Conservation (phyloP, 805 yeast genomes). For the Zygotorulaspora chibaensis region DNA sequence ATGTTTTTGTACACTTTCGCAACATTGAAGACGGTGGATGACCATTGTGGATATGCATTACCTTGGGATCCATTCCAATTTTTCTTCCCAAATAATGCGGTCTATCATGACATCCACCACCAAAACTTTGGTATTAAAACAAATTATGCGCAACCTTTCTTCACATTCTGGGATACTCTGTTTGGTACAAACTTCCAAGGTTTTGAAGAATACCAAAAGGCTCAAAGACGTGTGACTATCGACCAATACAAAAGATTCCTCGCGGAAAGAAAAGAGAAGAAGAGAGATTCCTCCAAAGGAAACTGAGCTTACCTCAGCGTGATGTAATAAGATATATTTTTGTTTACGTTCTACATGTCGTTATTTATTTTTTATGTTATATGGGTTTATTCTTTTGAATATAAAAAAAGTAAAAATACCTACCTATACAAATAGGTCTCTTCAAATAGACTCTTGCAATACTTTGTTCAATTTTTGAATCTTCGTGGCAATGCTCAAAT, state of each 20-base stretch:
- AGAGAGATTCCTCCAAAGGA: conserved; percentile 12
- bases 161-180: conserved; percentile 84
- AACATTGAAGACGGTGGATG: conserved; percentile 95
- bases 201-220: conserved; percentile 53
- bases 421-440: not conserved
- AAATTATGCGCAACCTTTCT: conserved; percentile 94
- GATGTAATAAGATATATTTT: not conserved
- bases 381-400: not conserved
- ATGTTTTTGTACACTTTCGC: conserved; percentile 75
- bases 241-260: conserved; percentile 59
- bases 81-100: conserved; percentile 90
- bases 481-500: conserved; percentile 80
- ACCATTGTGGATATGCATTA: conserved; percentile 95
- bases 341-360: conserved; percentile 9
- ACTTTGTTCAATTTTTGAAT: conserved; percentile 85
- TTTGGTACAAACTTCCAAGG: conserved; percentile 69
- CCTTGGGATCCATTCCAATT: conserved; percentile 90
- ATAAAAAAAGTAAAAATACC: not conserved
- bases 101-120: conserved; percentile 96
- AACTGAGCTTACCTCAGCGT: not conserved
- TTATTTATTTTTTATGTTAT: conserved; percentile 8
- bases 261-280: conserved; percentile 34
- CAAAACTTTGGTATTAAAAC: conserved; percentile 92
- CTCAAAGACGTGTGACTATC: conserved; percentile 65
- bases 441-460: conserved; percentile 76